These are phyloP conservation scores for Pseudogymnoascus sp. DNA, from an alignment of 2,329 filamentous ascomycete genomes.

Conservation along the genomic window DNA sequence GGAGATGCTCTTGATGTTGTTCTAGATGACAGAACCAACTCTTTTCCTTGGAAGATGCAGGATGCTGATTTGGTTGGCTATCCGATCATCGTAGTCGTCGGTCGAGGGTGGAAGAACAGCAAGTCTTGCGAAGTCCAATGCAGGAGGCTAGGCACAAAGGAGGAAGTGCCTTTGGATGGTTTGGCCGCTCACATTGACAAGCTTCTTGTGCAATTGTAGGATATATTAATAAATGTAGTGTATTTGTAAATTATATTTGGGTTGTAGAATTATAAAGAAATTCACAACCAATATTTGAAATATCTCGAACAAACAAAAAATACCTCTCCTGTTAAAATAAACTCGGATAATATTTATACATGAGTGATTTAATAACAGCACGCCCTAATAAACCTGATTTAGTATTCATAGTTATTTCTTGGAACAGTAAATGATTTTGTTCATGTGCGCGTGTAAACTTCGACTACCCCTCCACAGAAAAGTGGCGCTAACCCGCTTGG, in stretches of 20 bases:
- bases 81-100: constrained; percentile 74
- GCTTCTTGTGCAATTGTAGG: constrained; percentile 14
- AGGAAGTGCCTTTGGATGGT: constrained; percentile 22
- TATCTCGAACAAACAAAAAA: not conserved
- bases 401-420: not conserved
- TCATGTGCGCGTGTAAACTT: not conserved
- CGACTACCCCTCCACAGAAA: not conserved
- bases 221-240: not conserved
- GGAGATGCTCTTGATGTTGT: constrained; percentile 51
- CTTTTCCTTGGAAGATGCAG: constrained; percentile 76
- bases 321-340: not conserved
- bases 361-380: not conserved
- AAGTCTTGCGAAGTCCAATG: constrained; percentile 30
- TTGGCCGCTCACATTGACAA: constrained; percentile 16
- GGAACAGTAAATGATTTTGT: not conserved
- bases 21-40: constrained; percentile 65
- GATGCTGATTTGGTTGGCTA: constrained; percentile 90
- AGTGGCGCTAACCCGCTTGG: constrained; percentile 4
- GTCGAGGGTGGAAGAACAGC: constrained; percentile 54
- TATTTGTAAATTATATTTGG: not conserved
- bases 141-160: constrained; percentile 23
- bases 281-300: not conserved
- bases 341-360: not conserved
- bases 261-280: not conserved
- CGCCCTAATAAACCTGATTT: not conserved